phyloP scores from a whole-genome alignment of 2,329 filamentous ascomycete genomes.

The Colletotrichum gloeosporioides region DNA sequence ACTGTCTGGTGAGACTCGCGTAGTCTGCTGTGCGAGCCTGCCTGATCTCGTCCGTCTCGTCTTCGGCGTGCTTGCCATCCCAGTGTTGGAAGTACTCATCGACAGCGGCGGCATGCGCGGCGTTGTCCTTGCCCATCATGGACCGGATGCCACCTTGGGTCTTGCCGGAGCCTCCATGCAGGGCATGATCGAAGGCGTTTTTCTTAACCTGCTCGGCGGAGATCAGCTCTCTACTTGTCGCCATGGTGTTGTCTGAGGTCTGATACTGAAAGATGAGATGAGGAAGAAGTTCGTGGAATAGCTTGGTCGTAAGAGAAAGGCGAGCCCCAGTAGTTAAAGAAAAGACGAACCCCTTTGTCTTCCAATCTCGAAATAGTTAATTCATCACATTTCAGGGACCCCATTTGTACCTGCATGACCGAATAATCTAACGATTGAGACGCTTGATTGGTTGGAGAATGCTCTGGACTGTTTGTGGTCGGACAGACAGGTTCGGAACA shows the following conservation, averaged over 20 bases:
- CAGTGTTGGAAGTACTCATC: slow-evolving; percentile 93
- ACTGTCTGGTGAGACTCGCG: slow-evolving; percentile 87
- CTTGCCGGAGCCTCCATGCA: slow-evolving; percentile 33
- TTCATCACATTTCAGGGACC: not conserved
- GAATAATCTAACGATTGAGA: not conserved
- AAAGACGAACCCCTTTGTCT: not conserved
- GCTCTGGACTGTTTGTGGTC: not conserved
- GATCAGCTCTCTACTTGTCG: not conserved
- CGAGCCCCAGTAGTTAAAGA: not conserved
- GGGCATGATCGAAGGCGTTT: not conserved
- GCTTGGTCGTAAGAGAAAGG: not conserved
- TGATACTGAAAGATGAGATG: not conserved
- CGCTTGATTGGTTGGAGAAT: not conserved
- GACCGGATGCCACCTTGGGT: slow-evolving; percentile 76
- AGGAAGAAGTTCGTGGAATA: not conserved
- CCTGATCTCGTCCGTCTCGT: slow-evolving; percentile 76
- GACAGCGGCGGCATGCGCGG: slow-evolving; percentile 77
- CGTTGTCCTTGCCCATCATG: slow-evolving; percentile 78
- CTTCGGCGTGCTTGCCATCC: slow-evolving; percentile 76
- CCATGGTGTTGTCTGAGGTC: not conserved
- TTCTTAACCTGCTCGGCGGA: not conserved
- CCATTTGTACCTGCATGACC: not conserved
- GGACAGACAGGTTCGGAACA: not conserved
- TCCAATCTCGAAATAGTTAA: not conserved
- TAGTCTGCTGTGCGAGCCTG: slow-evolving; percentile 82